Evolutionary conservation across 768 basidiomycete species (phyloP), one percentile per base, ranked within the genome.

Genomic region (Cystofilobasidium bisporidii): DNA sequence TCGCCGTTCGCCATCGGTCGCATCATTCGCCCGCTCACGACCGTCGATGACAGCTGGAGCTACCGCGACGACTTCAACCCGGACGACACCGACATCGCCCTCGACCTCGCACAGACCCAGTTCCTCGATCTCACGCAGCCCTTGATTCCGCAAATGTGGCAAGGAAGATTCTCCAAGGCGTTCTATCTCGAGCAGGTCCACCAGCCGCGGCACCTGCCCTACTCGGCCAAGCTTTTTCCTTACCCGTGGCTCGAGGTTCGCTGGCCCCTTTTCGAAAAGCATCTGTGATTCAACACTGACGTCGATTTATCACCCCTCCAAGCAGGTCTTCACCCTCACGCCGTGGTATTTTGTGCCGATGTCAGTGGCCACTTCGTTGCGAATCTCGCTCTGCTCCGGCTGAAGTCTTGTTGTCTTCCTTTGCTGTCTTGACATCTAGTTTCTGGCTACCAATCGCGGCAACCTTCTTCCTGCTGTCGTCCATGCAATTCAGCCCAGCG

Each of bases 151-250:
- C 96, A 99, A 77, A 84, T 99, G 70, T 92, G 88, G 89, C 79
- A 84, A 70, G 84, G 84, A 20, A 87, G 91, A 76, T 96, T 89
- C 74, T 88, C 85, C 75, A 99, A 99, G 81, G 84, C 87, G 3
- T 98, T 92, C 77, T 99, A 99, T 75, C 81, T 99, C 61, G 83
- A 90, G 73, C 96, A 99, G 77, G 89, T 99, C 0, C 94, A 99
- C 77, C 92, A 97, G 76, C 94, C 94, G 1, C 84, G 94, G 48
- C 93, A 93, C 76, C 77, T 93, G 62, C 77, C 84, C 10, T 82
- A 89, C 62, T 86, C 88, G 22, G 92, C 93, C 2, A 85, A 90
- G 71, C 79, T 99, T 67, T 98, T 99, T 75, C 66, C 66, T 8
- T 67, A 55, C 28, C 41, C 55, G 22, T 88, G 86, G 15, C 85